Evolutionary conservation across 805 yeast genomes (phyloP).

Genomic region (Lipomyces sp.): DNA sequence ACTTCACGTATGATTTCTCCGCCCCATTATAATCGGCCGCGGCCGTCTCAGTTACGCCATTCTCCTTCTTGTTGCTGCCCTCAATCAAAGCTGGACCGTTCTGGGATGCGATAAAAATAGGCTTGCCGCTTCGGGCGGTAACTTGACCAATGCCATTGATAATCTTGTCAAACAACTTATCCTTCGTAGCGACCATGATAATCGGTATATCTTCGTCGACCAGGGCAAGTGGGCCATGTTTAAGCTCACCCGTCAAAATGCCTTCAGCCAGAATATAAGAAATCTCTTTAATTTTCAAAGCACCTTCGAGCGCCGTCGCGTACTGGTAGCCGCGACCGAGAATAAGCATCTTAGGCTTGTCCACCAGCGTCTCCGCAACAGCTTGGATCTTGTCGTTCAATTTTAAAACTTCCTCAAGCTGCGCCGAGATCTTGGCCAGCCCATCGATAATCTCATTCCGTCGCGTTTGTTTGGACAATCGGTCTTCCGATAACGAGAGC

Average conservation of each 20-base stretch:
- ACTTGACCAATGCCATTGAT: slow-evolving; percentile 96
- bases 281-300: slow-evolving; percentile 95
- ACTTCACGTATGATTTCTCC: slow-evolving; percentile 48
- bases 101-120: slow-evolving; percentile 73
- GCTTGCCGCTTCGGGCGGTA: slow-evolving; percentile 95
- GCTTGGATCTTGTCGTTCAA: slow-evolving; percentile 75
- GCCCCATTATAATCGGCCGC: slow-evolving; percentile 52
- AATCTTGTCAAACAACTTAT: slow-evolving; percentile 93
- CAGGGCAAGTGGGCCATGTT: slow-evolving; percentile 96
- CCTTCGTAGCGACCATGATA: slow-evolving; percentile 94
- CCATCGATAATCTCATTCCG: slow-evolving; percentile 87
- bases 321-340: slow-evolving; percentile 97
- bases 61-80: neutral
- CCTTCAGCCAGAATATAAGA: slow-evolving; percentile 99
- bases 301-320: slow-evolving; percentile 98
- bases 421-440: slow-evolving; percentile 78
- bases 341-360: slow-evolving; percentile 82
- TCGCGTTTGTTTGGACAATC: slow-evolving; percentile 74
- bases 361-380: slow-evolving; percentile 72
- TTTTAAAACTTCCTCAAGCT: slow-evolving; percentile 75
- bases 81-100: neutral
- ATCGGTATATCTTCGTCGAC: slow-evolving; percentile 94
- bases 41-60: slow-evolving; percentile 60
- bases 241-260: slow-evolving; percentile 97
- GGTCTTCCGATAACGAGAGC: slow-evolving; percentile 89